Evolutionary conservation across 2,329 filamentous ascomycete genomes (phyloP).

Genomic region (Hypoxylon sp.): DNA sequence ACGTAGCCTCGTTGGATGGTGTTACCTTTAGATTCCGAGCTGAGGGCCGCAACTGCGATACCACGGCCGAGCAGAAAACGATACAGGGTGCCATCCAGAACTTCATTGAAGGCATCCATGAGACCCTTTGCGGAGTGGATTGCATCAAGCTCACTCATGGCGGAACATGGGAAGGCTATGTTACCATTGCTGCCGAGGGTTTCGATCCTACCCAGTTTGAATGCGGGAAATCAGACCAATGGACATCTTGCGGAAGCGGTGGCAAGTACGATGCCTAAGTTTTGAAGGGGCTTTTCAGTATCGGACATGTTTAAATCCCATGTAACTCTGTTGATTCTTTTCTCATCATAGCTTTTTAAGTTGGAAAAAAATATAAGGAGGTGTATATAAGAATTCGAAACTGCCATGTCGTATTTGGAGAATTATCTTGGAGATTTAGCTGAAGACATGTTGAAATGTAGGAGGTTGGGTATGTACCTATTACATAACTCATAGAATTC

Average conservation of each 20-base stretch:
- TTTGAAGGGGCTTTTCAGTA: not conserved
- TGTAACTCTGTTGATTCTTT: no score
- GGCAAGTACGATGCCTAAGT: not conserved
- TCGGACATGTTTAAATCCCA: no score
- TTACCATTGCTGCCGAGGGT: not conserved
- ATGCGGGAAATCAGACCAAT: not conserved
- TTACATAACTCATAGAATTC: no score
- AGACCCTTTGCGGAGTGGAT: not conserved
- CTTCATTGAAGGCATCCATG: not conserved
- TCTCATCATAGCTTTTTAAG: no score
- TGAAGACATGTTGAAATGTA: no score
- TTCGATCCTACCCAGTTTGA: not conserved
- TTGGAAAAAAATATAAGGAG: no score
- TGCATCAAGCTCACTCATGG: constrained; percentile 1
- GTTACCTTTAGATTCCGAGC: not conserved
- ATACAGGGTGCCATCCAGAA: not conserved
- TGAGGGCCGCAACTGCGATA: constrained; percentile 1
- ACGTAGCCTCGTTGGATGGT: not conserved
- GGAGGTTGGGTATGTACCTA: no score
- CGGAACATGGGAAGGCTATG: not conserved
- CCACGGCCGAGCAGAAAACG: not conserved
- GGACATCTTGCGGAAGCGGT: not conserved
- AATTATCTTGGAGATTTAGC: no score
- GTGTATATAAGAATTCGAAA: no score
- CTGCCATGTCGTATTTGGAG: no score